Percentiles rank a stretch among this genome's conserved stretches.
phyloP scores from a whole-genome alignment of 2,329 filamentous ascomycete genomes.

The Cercospora sp. region DNA sequence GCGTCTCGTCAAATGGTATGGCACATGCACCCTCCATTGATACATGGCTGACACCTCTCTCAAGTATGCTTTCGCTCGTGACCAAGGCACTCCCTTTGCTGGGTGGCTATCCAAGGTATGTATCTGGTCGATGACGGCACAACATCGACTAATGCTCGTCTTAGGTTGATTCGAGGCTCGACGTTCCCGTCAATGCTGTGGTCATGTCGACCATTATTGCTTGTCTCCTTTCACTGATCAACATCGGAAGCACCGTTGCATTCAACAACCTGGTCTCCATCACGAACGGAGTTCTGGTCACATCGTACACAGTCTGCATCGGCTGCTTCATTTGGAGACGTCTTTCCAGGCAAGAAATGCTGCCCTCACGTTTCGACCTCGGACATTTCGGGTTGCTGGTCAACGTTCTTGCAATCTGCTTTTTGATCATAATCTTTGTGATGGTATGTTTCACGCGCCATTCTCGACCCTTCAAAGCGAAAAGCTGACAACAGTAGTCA shows the following conservation, averaged over 20 bases:
- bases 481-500: not conserved
- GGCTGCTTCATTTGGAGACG: constrained; percentile 28
- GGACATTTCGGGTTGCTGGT: constrained; percentile 24
- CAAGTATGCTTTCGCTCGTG: constrained; percentile 4
- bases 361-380: constrained; percentile 27
- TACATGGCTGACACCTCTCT: not conserved
- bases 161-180: constrained; percentile 4
- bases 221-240: constrained; percentile 28
- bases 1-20: constrained; percentile 27
- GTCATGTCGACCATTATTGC: constrained; percentile 19
- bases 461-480: no score
- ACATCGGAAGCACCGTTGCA: constrained; percentile 42
- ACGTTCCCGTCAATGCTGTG: constrained; percentile 33
- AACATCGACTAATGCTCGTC: not conserved
- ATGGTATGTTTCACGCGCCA: not conserved
- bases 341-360: constrained; percentile 22
- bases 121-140: no score
- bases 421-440: constrained; percentile 13
- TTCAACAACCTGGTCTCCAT: constrained; percentile 43
- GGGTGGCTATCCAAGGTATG: constrained; percentile 1
- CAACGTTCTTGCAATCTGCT: constrained; percentile 25
- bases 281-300: constrained; percentile 38
- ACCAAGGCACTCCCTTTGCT: constrained; percentile 6
- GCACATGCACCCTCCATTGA: not conserved
- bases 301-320: constrained; percentile 28